Evolutionary conservation across 106 monocot genomes (phyloP), one percentile per base, ranked within the genome.

Genomic region (Dendrobium nobile): DNA sequence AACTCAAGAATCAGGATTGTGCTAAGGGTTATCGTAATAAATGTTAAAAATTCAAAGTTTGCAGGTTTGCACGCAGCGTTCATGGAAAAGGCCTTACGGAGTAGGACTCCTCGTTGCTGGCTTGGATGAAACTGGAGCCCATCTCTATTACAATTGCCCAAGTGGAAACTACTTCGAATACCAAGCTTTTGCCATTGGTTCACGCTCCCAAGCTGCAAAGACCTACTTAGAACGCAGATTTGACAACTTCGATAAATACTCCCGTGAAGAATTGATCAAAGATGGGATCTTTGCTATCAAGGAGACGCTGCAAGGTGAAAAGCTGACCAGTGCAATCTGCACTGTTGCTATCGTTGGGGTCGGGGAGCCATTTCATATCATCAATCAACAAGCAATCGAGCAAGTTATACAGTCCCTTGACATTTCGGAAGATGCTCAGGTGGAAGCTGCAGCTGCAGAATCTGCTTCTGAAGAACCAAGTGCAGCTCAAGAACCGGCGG

Each of bases 151-250:
- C 68, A 95, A 95, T 87, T 95, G 98, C 85, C 98, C 98, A 0
- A 98, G 98, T 15, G 95, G 98, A 3, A 98, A 95, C 87, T 98
- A 98, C 58, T 98, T 98, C 33, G 98, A 98, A 31, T 94, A 91
- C 88, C 98, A 95, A 65, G 94, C 98, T 0, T 95, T 98, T 73
- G 98, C 98, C 0, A 98, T 98, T 17, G 98, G 98, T 33, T 98
- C 98, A 61, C 89, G 92, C 19, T 98, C 98, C 47, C 98, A 98
- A 82, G 98, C 98, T 26, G 98, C 98, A 11, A 98, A 98, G 68
- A 98, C 98, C 19, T 98, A 85, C 59, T 77, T 98, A 70, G 95
- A 98, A 47, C 83, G 95, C 24, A 84, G 82, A 51, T 98, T 88
- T 27, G 83, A 88, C 58, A 45, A 15, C 3, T 95, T 84, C 33